Percentiles rank a stretch among this genome's conserved stretches.
Evolutionary conservation across 768 basidiomycete species (phyloP).

Genomic region (Ramaria rubella): DNA sequence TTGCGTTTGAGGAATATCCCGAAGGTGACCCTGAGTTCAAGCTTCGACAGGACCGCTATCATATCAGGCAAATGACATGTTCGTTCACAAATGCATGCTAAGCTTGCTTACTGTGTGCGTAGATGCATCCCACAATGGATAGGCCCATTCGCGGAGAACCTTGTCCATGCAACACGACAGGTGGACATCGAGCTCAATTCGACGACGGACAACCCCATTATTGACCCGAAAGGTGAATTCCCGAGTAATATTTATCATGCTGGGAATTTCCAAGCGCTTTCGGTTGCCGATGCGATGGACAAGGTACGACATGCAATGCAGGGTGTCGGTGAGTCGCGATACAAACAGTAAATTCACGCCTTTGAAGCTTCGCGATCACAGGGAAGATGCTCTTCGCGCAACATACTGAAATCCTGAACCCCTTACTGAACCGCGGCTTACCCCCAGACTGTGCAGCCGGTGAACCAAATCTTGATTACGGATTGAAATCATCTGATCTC

Average conservation of each 20-base stretch:
- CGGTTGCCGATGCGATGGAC: slow-evolving; percentile 5
- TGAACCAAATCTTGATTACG: slow-evolving; percentile 18
- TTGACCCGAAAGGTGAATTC: slow-evolving; percentile 17
- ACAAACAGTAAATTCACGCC: slow-evolving; percentile 18
- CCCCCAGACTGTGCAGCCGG: slow-evolving; percentile 13
- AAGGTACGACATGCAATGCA: not conserved
- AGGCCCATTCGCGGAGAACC: slow-evolving; percentile 20
- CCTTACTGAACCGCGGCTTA: slow-evolving; percentile 24
- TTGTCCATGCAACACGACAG: slow-evolving; percentile 14
- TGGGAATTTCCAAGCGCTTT: slow-evolving; percentile 22
- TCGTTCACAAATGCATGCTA: not conserved
- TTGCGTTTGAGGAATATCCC: slow-evolving; percentile 17
- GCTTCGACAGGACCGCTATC: slow-evolving; percentile 25
- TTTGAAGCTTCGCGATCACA: slow-evolving; percentile 16
- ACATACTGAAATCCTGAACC: slow-evolving; percentile 23
- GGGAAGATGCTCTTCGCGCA: slow-evolving; percentile 20
- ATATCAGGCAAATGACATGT: not conserved
- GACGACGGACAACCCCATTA: slow-evolving; percentile 27
- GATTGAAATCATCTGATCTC: slow-evolving; percentile 23
- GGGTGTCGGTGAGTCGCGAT: slow-evolving; percentile 11
- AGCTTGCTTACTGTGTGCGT: not conserved
- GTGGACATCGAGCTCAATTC: slow-evolving; percentile 21
- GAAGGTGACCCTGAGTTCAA: slow-evolving; percentile 17
- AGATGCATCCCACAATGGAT: slow-evolving; percentile 11
- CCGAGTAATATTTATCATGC: slow-evolving; percentile 4